Conservation (phyloP, 2,329 filamentous ascomycete genomes). For the Leptographium procerum region DNA sequence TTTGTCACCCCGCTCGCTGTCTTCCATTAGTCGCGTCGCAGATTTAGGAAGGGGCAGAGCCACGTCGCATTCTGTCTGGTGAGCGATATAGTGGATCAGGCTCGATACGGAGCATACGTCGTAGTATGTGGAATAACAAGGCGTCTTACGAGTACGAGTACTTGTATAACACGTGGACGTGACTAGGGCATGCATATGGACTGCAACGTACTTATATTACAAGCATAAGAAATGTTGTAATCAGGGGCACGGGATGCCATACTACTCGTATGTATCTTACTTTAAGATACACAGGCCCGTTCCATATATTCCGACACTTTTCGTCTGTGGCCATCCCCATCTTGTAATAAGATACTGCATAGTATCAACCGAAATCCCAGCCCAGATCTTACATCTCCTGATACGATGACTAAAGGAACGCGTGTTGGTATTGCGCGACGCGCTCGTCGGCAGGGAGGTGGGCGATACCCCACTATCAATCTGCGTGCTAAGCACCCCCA, state of each 20-base stretch:
- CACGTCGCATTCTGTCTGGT: neutral
- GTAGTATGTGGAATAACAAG: neutral
- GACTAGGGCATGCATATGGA: neutral
- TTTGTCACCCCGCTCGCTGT: neutral
- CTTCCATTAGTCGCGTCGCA: neutral
- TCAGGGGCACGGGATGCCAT: too few relatives aligned
- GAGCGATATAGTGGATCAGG: neutral
- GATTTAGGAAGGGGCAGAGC: neutral
- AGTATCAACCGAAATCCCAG: neutral
- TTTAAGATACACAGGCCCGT: too few relatives aligned
- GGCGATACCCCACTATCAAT: neutral
- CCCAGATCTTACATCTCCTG: neutral
- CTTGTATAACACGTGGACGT: neutral
- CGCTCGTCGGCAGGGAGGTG: neutral
- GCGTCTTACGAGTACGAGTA: neutral
- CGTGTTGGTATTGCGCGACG: conserved; percentile 1
- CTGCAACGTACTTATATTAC: neutral
- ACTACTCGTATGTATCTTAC: too few relatives aligned
- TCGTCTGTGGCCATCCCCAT: too few relatives aligned
- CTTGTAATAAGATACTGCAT: neutral
- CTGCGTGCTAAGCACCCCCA: too few relatives aligned
- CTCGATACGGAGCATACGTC: neutral
- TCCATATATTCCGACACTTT: too few relatives aligned
- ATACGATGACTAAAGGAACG: conserved; percentile 3
- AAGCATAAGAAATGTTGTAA: too few relatives aligned